Percentiles rank a stretch among this genome's conserved stretches.
phyloP scores from a whole-genome alignment of 148 eudicot genomes.

The Euryodendron excelsum region DNA sequence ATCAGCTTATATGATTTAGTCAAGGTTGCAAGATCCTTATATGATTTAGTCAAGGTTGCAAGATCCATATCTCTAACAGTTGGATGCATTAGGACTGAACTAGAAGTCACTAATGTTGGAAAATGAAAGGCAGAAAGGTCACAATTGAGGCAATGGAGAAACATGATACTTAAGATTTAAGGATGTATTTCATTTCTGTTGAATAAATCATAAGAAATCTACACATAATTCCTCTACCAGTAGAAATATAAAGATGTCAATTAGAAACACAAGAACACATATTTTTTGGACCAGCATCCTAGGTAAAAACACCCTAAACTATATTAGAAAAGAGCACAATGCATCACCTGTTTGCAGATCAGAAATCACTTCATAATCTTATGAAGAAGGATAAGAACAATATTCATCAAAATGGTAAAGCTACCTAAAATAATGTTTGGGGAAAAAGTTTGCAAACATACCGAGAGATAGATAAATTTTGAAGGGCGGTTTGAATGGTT shows the following conservation, averaged over 20 bases:
- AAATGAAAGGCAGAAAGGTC: not conserved
- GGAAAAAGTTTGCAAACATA: constrained; percentile 25
- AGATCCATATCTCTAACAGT: not conserved
- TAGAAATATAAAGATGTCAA: not conserved
- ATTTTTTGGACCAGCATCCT: not conserved
- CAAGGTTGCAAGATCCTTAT: too few species aligned
- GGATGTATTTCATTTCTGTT: not conserved
- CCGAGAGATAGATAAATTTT: constrained; percentile 73
- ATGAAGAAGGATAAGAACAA: not conserved
- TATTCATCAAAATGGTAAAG: too few species aligned
- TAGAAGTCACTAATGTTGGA: not conserved
- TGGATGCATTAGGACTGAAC: not conserved
- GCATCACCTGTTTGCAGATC: not conserved
- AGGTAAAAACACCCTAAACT: not conserved
- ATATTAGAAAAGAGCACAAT: not conserved
- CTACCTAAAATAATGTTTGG: not conserved
- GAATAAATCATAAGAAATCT: not conserved
- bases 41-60: not conserved
- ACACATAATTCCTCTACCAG: not conserved
- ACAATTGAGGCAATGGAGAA: not conserved
- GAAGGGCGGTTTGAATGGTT: constrained; percentile 78
- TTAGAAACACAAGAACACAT: not conserved
- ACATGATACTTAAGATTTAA: not conserved
- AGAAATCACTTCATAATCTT: not conserved
- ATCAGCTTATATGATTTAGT: too few species aligned